Evolutionary conservation across 1,284 basidiomycete species (phyloP).

Genomic region (Wolfiporia cocos): DNA sequence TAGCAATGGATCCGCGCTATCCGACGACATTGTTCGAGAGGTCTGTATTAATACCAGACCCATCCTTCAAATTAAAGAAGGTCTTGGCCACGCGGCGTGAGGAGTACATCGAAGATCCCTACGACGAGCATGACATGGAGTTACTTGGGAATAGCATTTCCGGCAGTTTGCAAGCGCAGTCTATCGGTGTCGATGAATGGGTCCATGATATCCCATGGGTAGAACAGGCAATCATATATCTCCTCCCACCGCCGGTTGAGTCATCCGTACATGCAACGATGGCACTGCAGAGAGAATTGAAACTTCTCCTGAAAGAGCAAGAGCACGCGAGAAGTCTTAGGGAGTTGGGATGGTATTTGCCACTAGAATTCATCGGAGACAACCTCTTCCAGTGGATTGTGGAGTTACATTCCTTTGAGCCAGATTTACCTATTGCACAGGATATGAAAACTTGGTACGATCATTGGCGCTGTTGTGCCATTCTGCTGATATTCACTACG

Average conservation of each 20-base stretch:
- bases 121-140: constrained; percentile 42
- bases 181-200: constrained; percentile 50
- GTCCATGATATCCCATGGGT: constrained; percentile 47
- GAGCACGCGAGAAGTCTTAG: constrained; percentile 36
- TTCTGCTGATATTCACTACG: not conserved
- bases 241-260: constrained; percentile 50
- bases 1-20: constrained; percentile 33
- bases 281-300: constrained; percentile 50
- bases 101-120: constrained; percentile 32
- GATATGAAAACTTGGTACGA: constrained; percentile 46
- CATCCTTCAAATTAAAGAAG: constrained; percentile 40
- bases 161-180: too few relatives aligned
- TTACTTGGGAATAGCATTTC: constrained; percentile 1
- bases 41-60: constrained; percentile 45
- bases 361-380: constrained; percentile 49
- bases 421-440: constrained; percentile 44
- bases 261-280: constrained; percentile 42
- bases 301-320: constrained; percentile 51
- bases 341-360: constrained; percentile 60
- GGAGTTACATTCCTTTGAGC: constrained; percentile 60
- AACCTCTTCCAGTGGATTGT: constrained; percentile 67
- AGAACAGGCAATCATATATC: constrained; percentile 29
- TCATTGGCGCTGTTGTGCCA: not conserved
- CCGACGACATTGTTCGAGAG: constrained; percentile 18
- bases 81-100: constrained; percentile 34